Evolutionary conservation across 2,329 filamentous ascomycete species (phyloP), one percentile per base, ranked within the genome.

Genomic region (Akanthomyces lecanii): DNA sequence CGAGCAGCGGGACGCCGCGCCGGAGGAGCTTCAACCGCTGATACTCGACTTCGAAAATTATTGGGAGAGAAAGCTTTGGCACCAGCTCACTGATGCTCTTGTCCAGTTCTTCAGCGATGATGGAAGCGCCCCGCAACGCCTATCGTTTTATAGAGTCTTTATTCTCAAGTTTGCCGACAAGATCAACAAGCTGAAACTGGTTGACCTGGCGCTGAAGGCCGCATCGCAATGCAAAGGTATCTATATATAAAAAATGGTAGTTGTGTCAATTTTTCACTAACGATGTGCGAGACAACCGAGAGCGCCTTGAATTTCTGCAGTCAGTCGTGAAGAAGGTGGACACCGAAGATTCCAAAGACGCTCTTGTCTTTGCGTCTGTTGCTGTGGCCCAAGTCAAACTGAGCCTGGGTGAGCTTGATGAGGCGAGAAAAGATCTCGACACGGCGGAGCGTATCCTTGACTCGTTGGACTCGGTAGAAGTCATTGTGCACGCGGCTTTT

Each of bases 51-150:
- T 99, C 69, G 95, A 99, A 81, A 92, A 96, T 75, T 91, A 88
- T 74, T 99, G 95, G 95, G 95, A 99, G 82, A 89, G 94, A 72
- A 97, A 97, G 81, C 85, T 99, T 79, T 99, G 95, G 95, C 95
- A 99, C 81, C 93, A 99, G 79, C 89, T 99, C 69, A 99, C 95
- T 42, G 90, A 97, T 73, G 83, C 89, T 60, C 85, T 99, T 63
- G 82, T 97, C 70, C 85, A 90, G 69, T 97, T 94, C 84, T 99
- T 97, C 81, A 88, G 88, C 72, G 80, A 91, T 70, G 84, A 90
- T 51, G 86, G 88, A 73, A 98, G 93, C 77, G 89, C 87, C 63
- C 82, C 86, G 64, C 92, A 96, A 79, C 89, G 94, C 73, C 85
- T 99, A 79, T 82, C 88, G 65, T 89, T 99, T 77, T 99, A 95